phyloP scores from a whole-genome alignment of 2,329 filamentous ascomycete genomes.

The Penicillium sp. region DNA sequence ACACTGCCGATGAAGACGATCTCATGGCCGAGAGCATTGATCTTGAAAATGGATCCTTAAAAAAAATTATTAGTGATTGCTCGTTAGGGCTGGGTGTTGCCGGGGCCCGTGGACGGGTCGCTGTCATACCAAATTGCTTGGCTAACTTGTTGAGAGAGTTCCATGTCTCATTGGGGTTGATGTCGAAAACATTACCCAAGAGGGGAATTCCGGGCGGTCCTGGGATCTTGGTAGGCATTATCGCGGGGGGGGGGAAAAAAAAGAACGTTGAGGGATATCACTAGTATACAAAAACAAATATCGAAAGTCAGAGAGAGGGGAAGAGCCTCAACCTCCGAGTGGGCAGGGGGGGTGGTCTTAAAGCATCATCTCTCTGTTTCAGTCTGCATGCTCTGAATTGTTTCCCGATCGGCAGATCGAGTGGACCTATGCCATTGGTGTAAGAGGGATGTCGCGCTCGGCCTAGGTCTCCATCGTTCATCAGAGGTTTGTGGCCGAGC shows the following conservation, averaged over 20 bases:
- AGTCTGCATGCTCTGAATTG: slow-evolving; percentile 8
- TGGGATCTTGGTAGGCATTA: slow-evolving; percentile 51
- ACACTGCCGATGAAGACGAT: slow-evolving; percentile 53
- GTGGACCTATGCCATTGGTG: slow-evolving; percentile 9
- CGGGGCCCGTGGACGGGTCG: neutral
- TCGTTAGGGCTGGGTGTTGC: neutral
- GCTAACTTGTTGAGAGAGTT: slow-evolving; percentile 50
- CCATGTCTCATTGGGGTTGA: slow-evolving; percentile 52
- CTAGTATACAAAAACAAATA: slow-evolving; percentile 8
- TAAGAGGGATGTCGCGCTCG: slow-evolving; percentile 7
- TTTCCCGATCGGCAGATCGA: slow-evolving; percentile 22
- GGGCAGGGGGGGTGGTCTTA: slow-evolving; percentile 7
- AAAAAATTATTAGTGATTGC: neutral
- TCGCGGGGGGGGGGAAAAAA: neutral
- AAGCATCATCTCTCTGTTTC: slow-evolving; percentile 16
- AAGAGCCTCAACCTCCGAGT: neutral
- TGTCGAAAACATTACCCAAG: slow-evolving; percentile 52
- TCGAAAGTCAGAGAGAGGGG: neutral
- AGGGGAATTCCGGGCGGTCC: slow-evolving; percentile 51
- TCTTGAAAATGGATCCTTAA: slow-evolving; percentile 58
- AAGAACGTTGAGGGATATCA: slow-evolving; percentile 3
- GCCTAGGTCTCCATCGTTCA: slow-evolving; percentile 22
- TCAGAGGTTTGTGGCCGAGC: slow-evolving; percentile 14
- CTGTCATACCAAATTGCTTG: slow-evolving; percentile 45
- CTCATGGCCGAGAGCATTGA: slow-evolving; percentile 48